A percentile compares a stretch with the other conserved stretches of the same genome.
Conservation (phyloP, 2,329 filamentous ascomycete species). For the Colletotrichum cordylinicola region DNA sequence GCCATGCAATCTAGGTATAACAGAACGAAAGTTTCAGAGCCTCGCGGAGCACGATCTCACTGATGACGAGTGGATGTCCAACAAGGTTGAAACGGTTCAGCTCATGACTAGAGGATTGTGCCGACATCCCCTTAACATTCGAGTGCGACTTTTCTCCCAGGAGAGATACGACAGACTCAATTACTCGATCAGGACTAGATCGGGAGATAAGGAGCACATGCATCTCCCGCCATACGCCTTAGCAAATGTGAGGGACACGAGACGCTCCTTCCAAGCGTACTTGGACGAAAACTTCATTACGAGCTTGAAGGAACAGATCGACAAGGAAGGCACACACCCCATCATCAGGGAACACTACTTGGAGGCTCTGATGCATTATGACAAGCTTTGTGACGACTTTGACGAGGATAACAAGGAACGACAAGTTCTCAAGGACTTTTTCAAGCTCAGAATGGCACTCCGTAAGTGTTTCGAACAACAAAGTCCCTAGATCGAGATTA, state of each 20-base stretch:
- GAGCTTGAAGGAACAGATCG: not conserved
- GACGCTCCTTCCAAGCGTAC: slow-evolving; percentile 39
- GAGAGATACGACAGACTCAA: slow-evolving; percentile 39
- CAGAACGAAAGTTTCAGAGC: slow-evolving; percentile 43
- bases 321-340: not conserved
- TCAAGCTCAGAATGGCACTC: slow-evolving; percentile 52
- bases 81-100: slow-evolving; percentile 36
- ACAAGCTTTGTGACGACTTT: slow-evolving; percentile 10
- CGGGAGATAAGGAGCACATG: not conserved
- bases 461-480: slow-evolving; percentile 39
- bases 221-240: slow-evolving; percentile 47
- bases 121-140: slow-evolving; percentile 38
- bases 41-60: slow-evolving; percentile 39
- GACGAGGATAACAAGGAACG: slow-evolving; percentile 28
- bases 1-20: slow-evolving; percentile 44
- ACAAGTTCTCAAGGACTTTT: slow-evolving; percentile 43
- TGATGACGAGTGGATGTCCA: slow-evolving; percentile 32
- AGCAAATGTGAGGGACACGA: slow-evolving; percentile 38
- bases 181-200: slow-evolving; percentile 36
- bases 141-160: slow-evolving; percentile 48
- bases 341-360: slow-evolving; percentile 17
- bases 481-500: not conserved
- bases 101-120: slow-evolving; percentile 43
- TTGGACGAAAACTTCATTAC: slow-evolving; percentile 26
- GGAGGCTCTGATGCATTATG: slow-evolving; percentile 25